These are phyloP conservation scores for Teunomyces cretensis DNA, from an alignment of 805 yeast species.

Conservation along the genomic window DNA sequence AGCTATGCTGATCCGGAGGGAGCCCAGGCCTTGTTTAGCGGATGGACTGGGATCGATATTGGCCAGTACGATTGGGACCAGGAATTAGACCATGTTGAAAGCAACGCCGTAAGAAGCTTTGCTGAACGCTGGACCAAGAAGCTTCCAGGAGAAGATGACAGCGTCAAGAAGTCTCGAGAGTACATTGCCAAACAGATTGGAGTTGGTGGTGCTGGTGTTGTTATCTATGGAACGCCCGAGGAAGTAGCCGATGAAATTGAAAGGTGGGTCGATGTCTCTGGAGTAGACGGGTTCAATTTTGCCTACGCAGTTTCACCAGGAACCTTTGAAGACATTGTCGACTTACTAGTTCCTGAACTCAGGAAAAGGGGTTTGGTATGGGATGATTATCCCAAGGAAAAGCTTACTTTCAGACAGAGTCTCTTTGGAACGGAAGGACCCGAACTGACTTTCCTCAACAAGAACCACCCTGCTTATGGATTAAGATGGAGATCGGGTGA, in stretches of 20 bases:
- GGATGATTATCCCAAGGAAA: constrained; percentile 6
- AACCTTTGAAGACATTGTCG: constrained; percentile 6
- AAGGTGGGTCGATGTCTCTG: constrained; percentile 4
- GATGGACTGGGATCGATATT: constrained; percentile 7
- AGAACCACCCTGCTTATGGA: constrained; percentile 16
- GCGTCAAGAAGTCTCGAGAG: constrained; percentile 4
- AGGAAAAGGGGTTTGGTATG: constrained; percentile 2
- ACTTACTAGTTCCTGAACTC: constrained; percentile 2
- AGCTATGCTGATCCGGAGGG: constrained; percentile 3
- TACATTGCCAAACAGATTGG: constrained; percentile 4
- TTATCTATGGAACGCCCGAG: constrained; percentile 4
- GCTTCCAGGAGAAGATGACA: constrained; percentile 4
- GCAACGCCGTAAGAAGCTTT: constrained; percentile 5
- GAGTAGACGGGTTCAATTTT: constrained; percentile 6
- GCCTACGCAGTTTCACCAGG: constrained; percentile 5
- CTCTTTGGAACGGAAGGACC: constrained; percentile 26
- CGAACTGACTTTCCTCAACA: neutral
- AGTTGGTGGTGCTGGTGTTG: constrained; percentile 6
- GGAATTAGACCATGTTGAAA: constrained; percentile 4
- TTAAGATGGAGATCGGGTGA: constrained; percentile 26
- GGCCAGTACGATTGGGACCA: constrained; percentile 3
- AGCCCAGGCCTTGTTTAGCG: constrained; percentile 6
- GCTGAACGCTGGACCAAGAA: constrained; percentile 3
- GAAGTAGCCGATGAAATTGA: constrained; percentile 7
- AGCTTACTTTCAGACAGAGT: constrained; percentile 16